Evolutionary conservation across 2,329 filamentous ascomycete genomes (phyloP).

Genomic region (Cercospora sojina): DNA sequence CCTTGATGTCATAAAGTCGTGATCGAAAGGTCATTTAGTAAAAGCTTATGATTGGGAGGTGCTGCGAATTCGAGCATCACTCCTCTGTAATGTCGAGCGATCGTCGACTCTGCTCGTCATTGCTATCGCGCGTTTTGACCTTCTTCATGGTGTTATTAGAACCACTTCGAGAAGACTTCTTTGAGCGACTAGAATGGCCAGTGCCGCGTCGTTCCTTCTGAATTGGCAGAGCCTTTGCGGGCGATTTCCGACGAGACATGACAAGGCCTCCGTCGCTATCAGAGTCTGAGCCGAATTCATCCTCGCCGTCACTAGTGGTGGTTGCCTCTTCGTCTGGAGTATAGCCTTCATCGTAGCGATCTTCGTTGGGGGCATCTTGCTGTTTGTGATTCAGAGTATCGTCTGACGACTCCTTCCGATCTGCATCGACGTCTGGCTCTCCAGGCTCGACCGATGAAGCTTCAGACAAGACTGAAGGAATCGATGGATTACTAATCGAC

Average conservation of each 20-base stretch:
- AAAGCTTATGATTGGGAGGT: not conserved
- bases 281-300: slow-evolving; percentile 42
- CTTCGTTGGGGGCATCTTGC: slow-evolving; percentile 25
- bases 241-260: slow-evolving; percentile 39
- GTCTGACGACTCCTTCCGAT: slow-evolving; percentile 40
- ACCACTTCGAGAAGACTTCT: slow-evolving; percentile 47
- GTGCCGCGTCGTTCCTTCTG: slow-evolving; percentile 34
- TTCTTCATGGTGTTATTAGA: slow-evolving; percentile 54
- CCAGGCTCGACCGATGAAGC: slow-evolving; percentile 45
- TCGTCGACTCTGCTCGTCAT: slow-evolving; percentile 26
- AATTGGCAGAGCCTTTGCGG: slow-evolving; percentile 16
- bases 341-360: slow-evolving; percentile 37
- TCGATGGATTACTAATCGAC: slow-evolving; percentile 52
- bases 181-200: slow-evolving; percentile 36
- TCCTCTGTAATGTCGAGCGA: slow-evolving; percentile 29
- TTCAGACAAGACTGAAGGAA: slow-evolving; percentile 52
- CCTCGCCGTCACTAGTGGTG: slow-evolving; percentile 43
- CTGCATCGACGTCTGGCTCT: slow-evolving; percentile 34
- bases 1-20: slow-evolving; percentile 20
- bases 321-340: slow-evolving; percentile 36
- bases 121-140: slow-evolving; percentile 38
- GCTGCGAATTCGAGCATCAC: slow-evolving; percentile 11
- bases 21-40: not conserved
- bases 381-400: slow-evolving; percentile 38
- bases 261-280: slow-evolving; percentile 43